Evolutionary conservation across 2,329 filamentous ascomycete species (phyloP), one percentile per base, ranked within the genome.

Genomic region (Dryadomyces quercus-mongolicae): DNA sequence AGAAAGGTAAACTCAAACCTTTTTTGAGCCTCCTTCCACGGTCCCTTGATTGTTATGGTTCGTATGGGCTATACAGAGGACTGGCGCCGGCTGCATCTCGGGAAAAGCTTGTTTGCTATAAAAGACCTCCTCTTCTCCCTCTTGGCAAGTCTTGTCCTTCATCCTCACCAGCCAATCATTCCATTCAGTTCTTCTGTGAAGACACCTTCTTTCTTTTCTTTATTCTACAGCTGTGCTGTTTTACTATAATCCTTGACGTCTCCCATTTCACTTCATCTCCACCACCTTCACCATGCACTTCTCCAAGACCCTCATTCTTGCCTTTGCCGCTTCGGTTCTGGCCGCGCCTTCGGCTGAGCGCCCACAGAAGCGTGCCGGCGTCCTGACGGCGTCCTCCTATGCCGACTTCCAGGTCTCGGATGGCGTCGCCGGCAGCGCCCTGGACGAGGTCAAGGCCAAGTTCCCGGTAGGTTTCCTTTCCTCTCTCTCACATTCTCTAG

Each of bases 381-480:
- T 67, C 48, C 62, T 69, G 49, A 61, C 60, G 1, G 57, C 58
- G n/a, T 60, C 62, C 52, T 36, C 57, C 54, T 70, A 69, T 56
- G 59, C 65, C 43, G 58, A 70, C 38, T 78, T 80, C 64, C 71
- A 73, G 59, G 67, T 81, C 51, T 75, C 75, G 0, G 71, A 70
- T 47, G 77, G 77, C 2, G 66, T 70, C 10, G 75, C 71, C 21
- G 76, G 78, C 52, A 73, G 79, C 48, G 77, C 76, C 13, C 68
- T 79, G 20, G 71, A 66, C 1, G 76, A 80, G 64, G 77, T 77
- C 53, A 67, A 75, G 48, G 71, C 73, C 53, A 74, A 75, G 58
- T 80, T 81, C 61, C 75, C 77, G 0, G 76, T 76, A 65, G 49
- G 68, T 60, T 20, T 1, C 40, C 43, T 6, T 18, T 12, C 5